phyloP scores from a whole-genome alignment of 2,329 filamentous ascomycete genomes.

The Fusarium equiseti region DNA sequence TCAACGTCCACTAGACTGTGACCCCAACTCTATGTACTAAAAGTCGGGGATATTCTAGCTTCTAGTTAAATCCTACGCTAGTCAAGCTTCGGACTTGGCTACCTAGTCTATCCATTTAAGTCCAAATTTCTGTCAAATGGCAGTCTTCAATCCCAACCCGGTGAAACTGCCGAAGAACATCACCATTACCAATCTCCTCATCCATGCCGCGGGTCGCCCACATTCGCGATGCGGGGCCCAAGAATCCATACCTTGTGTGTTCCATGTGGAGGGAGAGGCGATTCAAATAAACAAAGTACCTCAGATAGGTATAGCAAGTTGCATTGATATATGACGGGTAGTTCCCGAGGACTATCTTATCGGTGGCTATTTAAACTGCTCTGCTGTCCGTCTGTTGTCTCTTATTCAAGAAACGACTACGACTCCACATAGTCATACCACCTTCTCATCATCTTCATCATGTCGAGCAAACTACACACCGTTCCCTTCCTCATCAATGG shows the following conservation, averaged over 20 bases:
- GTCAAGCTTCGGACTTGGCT: slow-evolving; percentile 13
- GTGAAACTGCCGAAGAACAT: slow-evolving; percentile 32
- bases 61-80: slow-evolving; percentile 18
- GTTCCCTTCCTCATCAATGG: slow-evolving; percentile 60
- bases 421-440: not conserved
- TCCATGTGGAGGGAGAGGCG: slow-evolving; percentile 12
- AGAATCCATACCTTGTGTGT: slow-evolving; percentile 2
- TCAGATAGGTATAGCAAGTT: slow-evolving; percentile 5
- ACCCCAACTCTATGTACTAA: not conserved
- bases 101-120: slow-evolving; percentile 10
- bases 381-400: not conserved
- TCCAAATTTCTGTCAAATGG: slow-evolving; percentile 6
- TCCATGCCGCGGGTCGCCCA: slow-evolving; percentile 22
- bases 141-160: slow-evolving; percentile 19
- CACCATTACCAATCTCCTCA: slow-evolving; percentile 29
- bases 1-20: not conserved
- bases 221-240: slow-evolving; percentile 35
- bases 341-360: not conserved
- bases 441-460: slow-evolving; percentile 17
- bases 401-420: not conserved
- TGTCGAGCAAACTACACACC: slow-evolving; percentile 37
- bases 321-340: not conserved
- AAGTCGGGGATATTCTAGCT: not conserved
- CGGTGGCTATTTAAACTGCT: slow-evolving; percentile 34
- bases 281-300: slow-evolving; percentile 15